Percentiles rank a stretch among this genome's conserved stretches.
Evolutionary conservation across 768 basidiomycete genomes (phyloP).

Genomic region (Chalciporus pseudorubinellus): DNA sequence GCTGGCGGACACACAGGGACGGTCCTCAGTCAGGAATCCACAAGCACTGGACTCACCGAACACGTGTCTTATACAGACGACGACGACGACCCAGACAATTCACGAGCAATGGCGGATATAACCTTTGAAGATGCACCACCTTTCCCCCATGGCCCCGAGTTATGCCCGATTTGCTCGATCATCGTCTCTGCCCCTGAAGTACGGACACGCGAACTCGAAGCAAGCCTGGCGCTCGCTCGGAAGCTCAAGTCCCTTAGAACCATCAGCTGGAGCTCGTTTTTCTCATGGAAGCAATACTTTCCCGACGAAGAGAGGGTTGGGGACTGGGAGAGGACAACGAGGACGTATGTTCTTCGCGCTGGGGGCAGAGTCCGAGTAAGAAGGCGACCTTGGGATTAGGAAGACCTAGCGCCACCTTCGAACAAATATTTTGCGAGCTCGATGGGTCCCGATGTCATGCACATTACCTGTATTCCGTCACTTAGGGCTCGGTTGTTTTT

Average conservation of each 20-base stretch:
- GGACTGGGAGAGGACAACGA: constrained; percentile 33
- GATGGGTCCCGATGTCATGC: neutral
- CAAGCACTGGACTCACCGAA: constrained; percentile 1
- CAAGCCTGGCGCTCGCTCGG: constrained; percentile 44
- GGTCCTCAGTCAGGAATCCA: constrained; percentile 27
- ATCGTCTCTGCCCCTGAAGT: constrained; percentile 28
- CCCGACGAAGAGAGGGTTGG: constrained; percentile 18
- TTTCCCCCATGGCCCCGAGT: constrained; percentile 32
- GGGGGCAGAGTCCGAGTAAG: constrained; percentile 43
- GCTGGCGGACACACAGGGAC: constrained; percentile 1
- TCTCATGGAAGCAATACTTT: constrained; percentile 22
- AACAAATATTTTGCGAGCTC: neutral
- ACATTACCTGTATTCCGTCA: neutral
- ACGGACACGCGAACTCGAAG: constrained; percentile 45
- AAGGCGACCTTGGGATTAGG: constrained; percentile 39
- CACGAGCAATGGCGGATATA: neutral
- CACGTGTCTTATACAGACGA: constrained; percentile 24
- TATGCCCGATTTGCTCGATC: constrained; percentile 38
- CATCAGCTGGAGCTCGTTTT: constrained; percentile 55
- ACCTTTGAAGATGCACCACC: constrained; percentile 16
- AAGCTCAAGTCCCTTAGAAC: constrained; percentile 42
- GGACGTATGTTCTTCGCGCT: constrained; percentile 40
- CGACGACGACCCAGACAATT: constrained; percentile 10
- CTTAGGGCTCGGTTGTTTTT: neutral
- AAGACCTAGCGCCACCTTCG: neutral